Conservation (phyloP, 2,329 filamentous ascomycete genomes). For the Rhytidhysteron rufulum region DNA sequence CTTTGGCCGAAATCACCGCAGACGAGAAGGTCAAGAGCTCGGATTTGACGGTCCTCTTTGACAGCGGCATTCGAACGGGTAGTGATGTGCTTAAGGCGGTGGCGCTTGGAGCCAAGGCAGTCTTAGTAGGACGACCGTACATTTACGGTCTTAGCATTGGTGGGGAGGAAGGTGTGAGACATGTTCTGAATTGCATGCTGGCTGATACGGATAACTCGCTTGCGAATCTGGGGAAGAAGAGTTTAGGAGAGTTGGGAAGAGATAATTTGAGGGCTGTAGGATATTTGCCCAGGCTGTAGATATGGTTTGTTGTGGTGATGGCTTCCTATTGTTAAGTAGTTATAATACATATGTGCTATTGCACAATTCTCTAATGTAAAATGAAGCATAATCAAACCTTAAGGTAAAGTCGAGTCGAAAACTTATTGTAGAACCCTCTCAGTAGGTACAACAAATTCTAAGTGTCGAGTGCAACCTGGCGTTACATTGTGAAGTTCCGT, state of each 20-base stretch:
- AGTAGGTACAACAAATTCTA: too few species aligned
- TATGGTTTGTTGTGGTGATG: neutral
- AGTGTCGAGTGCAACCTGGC: too few species aligned
- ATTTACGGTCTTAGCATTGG: constrained; percentile 35
- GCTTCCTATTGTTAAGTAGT: too few species aligned
- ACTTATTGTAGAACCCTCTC: too few species aligned
- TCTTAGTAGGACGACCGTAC: constrained; percentile 33
- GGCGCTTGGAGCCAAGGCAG: constrained; percentile 34
- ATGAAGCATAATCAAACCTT: too few species aligned
- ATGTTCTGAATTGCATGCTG: constrained; percentile 32
- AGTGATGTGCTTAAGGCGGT: constrained; percentile 35
- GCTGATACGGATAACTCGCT: constrained; percentile 31
- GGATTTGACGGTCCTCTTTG: constrained; percentile 30
- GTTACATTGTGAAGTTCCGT: too few species aligned
- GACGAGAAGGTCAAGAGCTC: constrained; percentile 29
- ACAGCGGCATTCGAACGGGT: constrained; percentile 33
- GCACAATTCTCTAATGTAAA: too few species aligned
- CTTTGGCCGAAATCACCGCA: constrained; percentile 31
- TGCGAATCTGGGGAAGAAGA: constrained; percentile 29
- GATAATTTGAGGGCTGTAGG: constrained; percentile 26
- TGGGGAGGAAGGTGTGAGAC: constrained; percentile 34
- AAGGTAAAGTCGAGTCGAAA: too few species aligned
- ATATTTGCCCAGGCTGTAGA: constrained; percentile 22
- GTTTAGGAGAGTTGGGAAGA: constrained; percentile 21
- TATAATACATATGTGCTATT: too few species aligned